Percentiles rank a stretch among this genome's conserved stretches.
These are phyloP conservation scores for Lecanicillium sp. DNA, from an alignment of 2,329 filamentous ascomycete species.

Conservation along the genomic window DNA sequence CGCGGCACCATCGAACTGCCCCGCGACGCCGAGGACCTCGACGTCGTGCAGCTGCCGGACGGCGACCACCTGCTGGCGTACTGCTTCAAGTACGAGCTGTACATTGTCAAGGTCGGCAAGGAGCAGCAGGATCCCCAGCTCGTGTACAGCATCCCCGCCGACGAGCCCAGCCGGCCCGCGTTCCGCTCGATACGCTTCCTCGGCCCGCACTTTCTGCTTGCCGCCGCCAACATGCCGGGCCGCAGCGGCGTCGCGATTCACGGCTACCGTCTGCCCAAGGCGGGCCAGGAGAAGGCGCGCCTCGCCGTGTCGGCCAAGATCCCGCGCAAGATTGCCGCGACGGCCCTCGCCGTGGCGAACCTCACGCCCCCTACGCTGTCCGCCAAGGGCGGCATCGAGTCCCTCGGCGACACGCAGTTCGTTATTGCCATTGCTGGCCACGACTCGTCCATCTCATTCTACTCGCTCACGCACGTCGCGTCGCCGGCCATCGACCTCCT, in stretches of 20 bases:
- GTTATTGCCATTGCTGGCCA: conserved; percentile 74
- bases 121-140: conserved; percentile 41
- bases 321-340: conserved; percentile 63
- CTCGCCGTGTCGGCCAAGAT: conserved; percentile 51
- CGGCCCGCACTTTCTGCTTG: conserved; percentile 50
- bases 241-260: conserved; percentile 52
- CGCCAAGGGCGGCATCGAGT: conserved; percentile 22
- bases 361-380: conserved; percentile 52
- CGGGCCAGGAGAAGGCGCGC: conserved; percentile 35
- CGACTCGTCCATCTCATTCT: conserved; percentile 71
- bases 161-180: conserved; percentile 40
- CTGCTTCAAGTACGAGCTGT: conserved; percentile 70
- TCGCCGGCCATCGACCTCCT: conserved; percentile 43
- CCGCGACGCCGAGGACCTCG: conserved; percentile 61
- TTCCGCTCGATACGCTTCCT: conserved; percentile 57
- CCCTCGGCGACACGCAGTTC: conserved; percentile 64
- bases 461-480: conserved; percentile 65
- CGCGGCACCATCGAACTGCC: conserved; percentile 45
- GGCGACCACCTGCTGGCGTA: conserved; percentile 68
- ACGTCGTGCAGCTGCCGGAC: conserved; percentile 56
- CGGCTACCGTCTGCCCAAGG: conserved; percentile 46
- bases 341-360: conserved; percentile 69
- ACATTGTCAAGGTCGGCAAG: conserved; percentile 54
- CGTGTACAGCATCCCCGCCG: conserved; percentile 51
- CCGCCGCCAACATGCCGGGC: conserved; percentile 53